Conservation (phyloP, 768 basidiomycete genomes). For the Thelephora ganbajun region DNA sequence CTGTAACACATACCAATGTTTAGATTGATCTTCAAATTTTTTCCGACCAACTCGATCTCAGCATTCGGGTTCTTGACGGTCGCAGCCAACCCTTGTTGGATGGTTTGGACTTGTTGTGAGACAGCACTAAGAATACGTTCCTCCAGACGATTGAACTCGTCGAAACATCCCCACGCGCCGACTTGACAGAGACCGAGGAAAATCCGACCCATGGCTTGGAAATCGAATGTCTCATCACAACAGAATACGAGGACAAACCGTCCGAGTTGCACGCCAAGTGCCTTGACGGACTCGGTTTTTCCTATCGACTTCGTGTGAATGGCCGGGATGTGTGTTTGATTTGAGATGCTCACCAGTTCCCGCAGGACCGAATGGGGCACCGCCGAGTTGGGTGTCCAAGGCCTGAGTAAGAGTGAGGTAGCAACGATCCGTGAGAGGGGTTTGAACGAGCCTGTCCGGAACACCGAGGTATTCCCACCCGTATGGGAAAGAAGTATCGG, state of each 20-base stretch:
- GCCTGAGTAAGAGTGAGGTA: constrained; percentile 96
- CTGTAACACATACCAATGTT: constrained; percentile 58
- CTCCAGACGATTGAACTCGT: constrained; percentile 96
- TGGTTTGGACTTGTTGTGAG: constrained; percentile 97
- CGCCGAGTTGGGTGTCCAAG: constrained; percentile 86
- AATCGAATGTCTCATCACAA: constrained; percentile 98
- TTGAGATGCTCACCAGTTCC: constrained; percentile 59
- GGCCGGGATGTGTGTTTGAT: constrained; percentile 1
- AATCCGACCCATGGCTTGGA: constrained; percentile 99
- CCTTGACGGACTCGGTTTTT: constrained; percentile 99
- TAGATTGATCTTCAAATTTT: constrained; percentile 82
- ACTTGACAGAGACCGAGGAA: constrained; percentile 98
- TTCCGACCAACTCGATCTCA: constrained; percentile 93
- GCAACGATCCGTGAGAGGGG: constrained; percentile 91
- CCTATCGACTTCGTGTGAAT: constrained; percentile 30
- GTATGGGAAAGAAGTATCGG: constrained; percentile 88
- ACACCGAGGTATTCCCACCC: constrained; percentile 99
- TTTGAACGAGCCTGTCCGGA: constrained; percentile 93
- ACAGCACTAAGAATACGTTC: constrained; percentile 97
- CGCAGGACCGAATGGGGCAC: constrained; percentile 95
- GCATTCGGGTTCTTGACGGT: constrained; percentile 71
- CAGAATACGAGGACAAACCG: constrained; percentile 99
- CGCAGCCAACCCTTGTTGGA: constrained; percentile 87
- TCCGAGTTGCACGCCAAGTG: constrained; percentile 92
- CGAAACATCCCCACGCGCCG: constrained; percentile 97